A percentile compares a stretch with the other conserved stretches of the same genome.
Conservation (phyloP, 1,284 basidiomycete species). For the Trichosporon ovoides region DNA sequence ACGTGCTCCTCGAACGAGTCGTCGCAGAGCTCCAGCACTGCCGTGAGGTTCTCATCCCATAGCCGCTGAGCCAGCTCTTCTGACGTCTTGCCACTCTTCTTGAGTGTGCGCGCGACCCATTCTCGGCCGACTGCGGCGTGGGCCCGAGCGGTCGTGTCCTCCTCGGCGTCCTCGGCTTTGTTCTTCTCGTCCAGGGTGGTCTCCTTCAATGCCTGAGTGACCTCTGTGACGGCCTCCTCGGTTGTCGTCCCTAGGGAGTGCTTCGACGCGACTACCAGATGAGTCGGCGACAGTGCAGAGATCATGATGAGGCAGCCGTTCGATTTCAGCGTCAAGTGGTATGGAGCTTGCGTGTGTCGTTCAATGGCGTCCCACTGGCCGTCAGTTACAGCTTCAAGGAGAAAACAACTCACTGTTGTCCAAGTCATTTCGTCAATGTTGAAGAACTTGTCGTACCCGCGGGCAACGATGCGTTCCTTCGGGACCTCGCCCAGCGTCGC, state of each 20-base stretch:
- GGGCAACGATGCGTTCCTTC: slow-evolving; percentile 64
- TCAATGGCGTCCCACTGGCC: slow-evolving; percentile 72
- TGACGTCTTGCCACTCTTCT: slow-evolving; percentile 61
- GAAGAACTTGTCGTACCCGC: slow-evolving; percentile 99
- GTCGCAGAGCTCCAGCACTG: slow-evolving; percentile 93
- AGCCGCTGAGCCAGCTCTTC: slow-evolving; percentile 69
- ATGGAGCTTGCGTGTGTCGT: slow-evolving; percentile 68
- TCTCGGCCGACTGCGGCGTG: slow-evolving; percentile 47
- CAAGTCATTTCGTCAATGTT: slow-evolving; percentile 94
- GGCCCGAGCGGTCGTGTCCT: slow-evolving; percentile 27
- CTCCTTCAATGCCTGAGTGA: slow-evolving; percentile 8
- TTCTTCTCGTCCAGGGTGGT: slow-evolving; percentile 17
- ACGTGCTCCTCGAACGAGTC: slow-evolving; percentile 98
- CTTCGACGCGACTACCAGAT: slow-evolving; percentile 86
- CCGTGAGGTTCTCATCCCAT: slow-evolving; percentile 82
- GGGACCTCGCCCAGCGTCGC: slow-evolving; percentile 23
- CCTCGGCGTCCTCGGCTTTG: slow-evolving; percentile 16
- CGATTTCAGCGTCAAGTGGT: slow-evolving; percentile 86
- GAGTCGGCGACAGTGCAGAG: slow-evolving; percentile 68
- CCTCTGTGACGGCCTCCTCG: slow-evolving; percentile 20
- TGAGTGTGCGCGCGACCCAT: slow-evolving; percentile 76
- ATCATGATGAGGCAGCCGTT: slow-evolving; percentile 99
- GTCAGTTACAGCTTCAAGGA: background rate
- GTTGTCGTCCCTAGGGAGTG: slow-evolving; percentile 66
- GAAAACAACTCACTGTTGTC: slow-evolving; percentile 64